A percentile compares a stretch with the other conserved stretches of the same genome.
Evolutionary conservation across 2,329 filamentous ascomycete species (phyloP).

Genomic region (Fusarium sp.): DNA sequence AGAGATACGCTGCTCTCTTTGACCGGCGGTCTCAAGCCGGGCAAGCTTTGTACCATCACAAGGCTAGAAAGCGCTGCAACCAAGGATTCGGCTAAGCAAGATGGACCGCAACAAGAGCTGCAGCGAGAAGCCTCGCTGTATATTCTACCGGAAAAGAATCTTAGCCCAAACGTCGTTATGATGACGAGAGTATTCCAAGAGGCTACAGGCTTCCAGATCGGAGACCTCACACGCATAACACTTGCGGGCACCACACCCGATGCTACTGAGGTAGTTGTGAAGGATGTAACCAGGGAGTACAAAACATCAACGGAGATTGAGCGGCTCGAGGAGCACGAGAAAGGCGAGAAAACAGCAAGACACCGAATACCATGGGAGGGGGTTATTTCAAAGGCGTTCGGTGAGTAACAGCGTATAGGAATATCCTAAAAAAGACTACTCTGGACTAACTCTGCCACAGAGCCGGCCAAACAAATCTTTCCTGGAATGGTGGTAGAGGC

Average conservation of each 20-base stretch:
- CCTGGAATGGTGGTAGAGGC: slow-evolving; percentile 78
- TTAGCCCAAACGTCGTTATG: slow-evolving; percentile 76
- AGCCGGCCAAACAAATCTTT: slow-evolving; percentile 74
- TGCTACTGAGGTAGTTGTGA: slow-evolving; percentile 69
- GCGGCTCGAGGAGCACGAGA: slow-evolving; percentile 42
- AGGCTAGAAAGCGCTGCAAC: slow-evolving; percentile 38
- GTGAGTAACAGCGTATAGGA: slow-evolving; percentile 38
- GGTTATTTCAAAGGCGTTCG: slow-evolving; percentile 51
- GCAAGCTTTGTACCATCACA: slow-evolving; percentile 58
- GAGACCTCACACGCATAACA: slow-evolving; percentile 71
- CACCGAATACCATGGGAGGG: slow-evolving; percentile 53
- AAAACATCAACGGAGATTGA: slow-evolving; percentile 23
- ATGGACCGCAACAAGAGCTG: slow-evolving; percentile 27
- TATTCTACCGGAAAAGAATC: slow-evolving; percentile 67
- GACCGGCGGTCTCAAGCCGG: slow-evolving; percentile 58
- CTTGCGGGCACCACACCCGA: slow-evolving; percentile 67
- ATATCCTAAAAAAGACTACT: no score
- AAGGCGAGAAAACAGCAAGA: slow-evolving; percentile 47
- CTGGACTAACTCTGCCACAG: slow-evolving; percentile 51
- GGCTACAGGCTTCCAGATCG: slow-evolving; percentile 77
- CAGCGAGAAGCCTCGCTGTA: slow-evolving; percentile 63
- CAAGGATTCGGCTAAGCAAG: slow-evolving; percentile 13
- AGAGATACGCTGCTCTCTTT: slow-evolving; percentile 61
- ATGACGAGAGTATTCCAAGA: slow-evolving; percentile 80
- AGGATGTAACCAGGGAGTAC: slow-evolving; percentile 62